Conservation (phyloP, 148 eudicot species). For the Rhododendron simsii region DNA sequence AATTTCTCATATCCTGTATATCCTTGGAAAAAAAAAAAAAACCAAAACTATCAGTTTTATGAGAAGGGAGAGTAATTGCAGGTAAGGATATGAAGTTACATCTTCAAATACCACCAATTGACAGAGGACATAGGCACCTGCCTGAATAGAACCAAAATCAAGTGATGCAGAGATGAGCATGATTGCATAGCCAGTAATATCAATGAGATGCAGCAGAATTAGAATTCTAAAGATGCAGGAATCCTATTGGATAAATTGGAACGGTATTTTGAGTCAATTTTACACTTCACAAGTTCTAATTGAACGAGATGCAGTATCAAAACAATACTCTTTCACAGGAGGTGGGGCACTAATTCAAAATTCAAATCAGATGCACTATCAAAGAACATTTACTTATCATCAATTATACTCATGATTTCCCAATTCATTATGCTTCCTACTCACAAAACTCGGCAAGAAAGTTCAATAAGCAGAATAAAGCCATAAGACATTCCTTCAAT, state of each 20-base stretch:
- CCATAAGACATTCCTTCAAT: not conserved
- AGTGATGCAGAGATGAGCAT: not conserved
- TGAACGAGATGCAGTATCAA: not conserved
- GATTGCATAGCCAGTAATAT: not conserved
- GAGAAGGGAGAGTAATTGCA: not conserved
- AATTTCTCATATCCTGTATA: constrained; percentile 83
- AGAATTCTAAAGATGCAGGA: not conserved
- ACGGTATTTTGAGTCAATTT: not conserved
- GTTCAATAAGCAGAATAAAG: not conserved
- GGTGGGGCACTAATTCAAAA: not conserved
- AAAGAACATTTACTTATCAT: not conserved
- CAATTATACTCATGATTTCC: not conserved
- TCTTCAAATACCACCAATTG: not conserved
- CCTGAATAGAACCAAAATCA: not conserved
- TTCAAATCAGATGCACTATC: not conserved
- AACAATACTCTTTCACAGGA: not conserved
- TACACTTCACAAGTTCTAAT: not conserved
- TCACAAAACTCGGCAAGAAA: not conserved
- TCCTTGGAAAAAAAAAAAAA: constrained; percentile 45
- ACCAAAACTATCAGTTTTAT: not conserved
- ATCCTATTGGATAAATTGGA: not conserved
- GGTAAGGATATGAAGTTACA: not conserved
- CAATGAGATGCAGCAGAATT: not conserved
- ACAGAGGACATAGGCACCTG: not conserved
- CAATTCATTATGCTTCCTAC: not conserved